Conservation (phyloP, 306 rosid genomes). For the Cucurbita ficifolia region DNA sequence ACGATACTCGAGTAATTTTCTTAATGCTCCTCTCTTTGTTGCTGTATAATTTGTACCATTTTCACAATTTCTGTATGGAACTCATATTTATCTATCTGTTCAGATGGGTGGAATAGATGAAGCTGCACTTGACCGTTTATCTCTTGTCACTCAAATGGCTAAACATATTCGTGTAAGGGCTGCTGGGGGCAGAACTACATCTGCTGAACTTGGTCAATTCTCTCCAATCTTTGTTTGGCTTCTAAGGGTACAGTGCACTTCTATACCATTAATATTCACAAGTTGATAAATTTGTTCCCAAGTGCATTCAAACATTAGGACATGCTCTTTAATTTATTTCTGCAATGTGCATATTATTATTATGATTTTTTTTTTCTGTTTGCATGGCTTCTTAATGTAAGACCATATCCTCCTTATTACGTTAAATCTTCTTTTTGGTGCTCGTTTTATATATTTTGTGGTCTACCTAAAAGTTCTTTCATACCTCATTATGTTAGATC, state of each 20-base stretch:
- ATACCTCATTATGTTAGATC: neutral
- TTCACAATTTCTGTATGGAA: neutral
- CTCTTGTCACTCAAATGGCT: conserved; percentile 92
- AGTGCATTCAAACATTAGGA: neutral
- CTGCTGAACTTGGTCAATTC: conserved; percentile 76
- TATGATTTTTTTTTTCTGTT: neutral
- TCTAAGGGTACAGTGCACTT: conserved; percentile 46
- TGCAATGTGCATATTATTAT: neutral
- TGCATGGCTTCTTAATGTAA: neutral
- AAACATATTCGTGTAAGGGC: conserved; percentile 88
- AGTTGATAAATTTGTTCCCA: neutral
- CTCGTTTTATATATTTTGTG: too few relatives aligned
- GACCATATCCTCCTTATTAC: neutral
- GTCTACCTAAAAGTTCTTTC: too few relatives aligned
- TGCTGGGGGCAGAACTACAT: conserved; percentile 60
- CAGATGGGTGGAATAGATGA: conserved; percentile 96
- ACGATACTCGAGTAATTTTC: neutral
- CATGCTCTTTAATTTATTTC: neutral
- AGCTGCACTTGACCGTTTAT: conserved; percentile 83
- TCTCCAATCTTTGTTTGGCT: conserved; percentile 95
- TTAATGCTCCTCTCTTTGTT: neutral
- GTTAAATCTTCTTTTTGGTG: neutral
- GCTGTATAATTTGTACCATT: neutral
- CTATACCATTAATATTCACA: neutral
- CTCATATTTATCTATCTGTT: conserved; percentile 7